Base-by-base conservation (phyloP, 768 basidiomycete species). In the button mushroom (Agaricus bisporus) region DNA sequence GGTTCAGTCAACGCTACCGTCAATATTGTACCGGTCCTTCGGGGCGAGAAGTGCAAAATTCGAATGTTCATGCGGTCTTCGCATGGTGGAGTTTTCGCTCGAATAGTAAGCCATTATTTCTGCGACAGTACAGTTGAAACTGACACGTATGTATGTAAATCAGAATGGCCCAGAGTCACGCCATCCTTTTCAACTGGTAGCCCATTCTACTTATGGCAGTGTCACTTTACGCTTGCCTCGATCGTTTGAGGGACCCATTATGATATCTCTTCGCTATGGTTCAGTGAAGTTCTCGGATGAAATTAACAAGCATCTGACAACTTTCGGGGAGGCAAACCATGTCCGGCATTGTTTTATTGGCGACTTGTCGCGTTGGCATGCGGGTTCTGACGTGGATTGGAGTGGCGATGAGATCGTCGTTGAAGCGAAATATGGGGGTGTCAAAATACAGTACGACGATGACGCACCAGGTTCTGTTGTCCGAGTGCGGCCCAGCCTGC, bases 401-500 rank as follows among this genome's bases (percentile, higher is more conserved):
- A 46, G 56, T 20, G 72, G 73, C 6, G 75, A 77, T 49, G 71
- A 75, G 58, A 44, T 76, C 18, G 53, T 61, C 9, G 60, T 71
- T 38, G 68, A 70, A 55, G 60, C 72, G 37, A 59, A 61, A 35
- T 68, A 73, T 55, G 74, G 74, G 38, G 63, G 60, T 18, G 64
- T 76, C 36, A 68, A 61, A 44, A 60, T 76, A 29, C 62, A 63
- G 42, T 77, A 69, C 58, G 69, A 69, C 20, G 72, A 70, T 48
- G 73, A 72, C 51, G 56, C 48, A 6, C 53, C 61, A 6, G 64
- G 64, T 17, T 43, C 59, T 39, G 55, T 59, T 7, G 62, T 64
- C 7, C 63, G 59, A 44, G 54, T 58, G 4, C 47, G 75, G 74
- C 52, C 85, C 85, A 56, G 86, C 87, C 60, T 83, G 75, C 22